These are phyloP conservation scores for Hortiboletus rubellus DNA, from an alignment of 1,284 basidiomycete genomes.

Conservation along the genomic window DNA sequence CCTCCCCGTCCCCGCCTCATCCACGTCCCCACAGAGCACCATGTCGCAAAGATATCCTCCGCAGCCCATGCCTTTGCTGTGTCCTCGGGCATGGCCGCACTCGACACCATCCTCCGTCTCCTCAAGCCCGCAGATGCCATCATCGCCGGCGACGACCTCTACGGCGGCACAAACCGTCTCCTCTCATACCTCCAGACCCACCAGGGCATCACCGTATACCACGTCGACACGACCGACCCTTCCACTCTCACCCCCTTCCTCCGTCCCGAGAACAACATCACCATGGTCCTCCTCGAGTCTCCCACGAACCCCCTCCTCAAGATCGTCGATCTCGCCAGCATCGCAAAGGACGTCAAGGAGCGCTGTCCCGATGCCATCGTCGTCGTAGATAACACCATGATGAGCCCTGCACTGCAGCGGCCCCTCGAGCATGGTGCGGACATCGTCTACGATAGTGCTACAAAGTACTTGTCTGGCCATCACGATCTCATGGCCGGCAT, in stretches of 20 bases:
- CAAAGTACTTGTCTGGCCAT: slow-evolving; percentile 97
- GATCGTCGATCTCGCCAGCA: slow-evolving; percentile 86
- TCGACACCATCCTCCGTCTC: slow-evolving; percentile 92
- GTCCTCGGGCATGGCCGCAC: slow-evolving; percentile 96
- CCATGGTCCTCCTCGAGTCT: slow-evolving; percentile 95
- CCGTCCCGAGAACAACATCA: slow-evolving; percentile 64
- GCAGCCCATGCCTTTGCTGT: slow-evolving; percentile 89
- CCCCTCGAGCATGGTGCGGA: slow-evolving; percentile 96
- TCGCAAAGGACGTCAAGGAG: slow-evolving; percentile 80
- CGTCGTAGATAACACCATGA: slow-evolving; percentile 99
- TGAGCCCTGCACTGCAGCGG: slow-evolving; percentile 97
- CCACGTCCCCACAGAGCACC: slow-evolving; percentile 67
- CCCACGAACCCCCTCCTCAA: slow-evolving; percentile 98
- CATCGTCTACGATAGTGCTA: slow-evolving; percentile 96
- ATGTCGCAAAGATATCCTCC: slow-evolving; percentile 92
- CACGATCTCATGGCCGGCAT: slow-evolving; percentile 99
- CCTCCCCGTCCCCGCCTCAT: background rate
- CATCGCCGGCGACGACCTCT: slow-evolving; percentile 96
- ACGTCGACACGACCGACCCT: slow-evolving; percentile 91
- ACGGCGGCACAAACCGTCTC: slow-evolving; percentile 97
- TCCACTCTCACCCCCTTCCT: slow-evolving; percentile 64
- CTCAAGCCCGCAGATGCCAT: slow-evolving; percentile 95
- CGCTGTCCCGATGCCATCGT: slow-evolving; percentile 80
- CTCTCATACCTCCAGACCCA: slow-evolving; percentile 89
- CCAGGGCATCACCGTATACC: slow-evolving; percentile 87